phyloP scores from a whole-genome alignment of 495 filamentous ascomycete species.

The Penicillium robsamsonii region DNA sequence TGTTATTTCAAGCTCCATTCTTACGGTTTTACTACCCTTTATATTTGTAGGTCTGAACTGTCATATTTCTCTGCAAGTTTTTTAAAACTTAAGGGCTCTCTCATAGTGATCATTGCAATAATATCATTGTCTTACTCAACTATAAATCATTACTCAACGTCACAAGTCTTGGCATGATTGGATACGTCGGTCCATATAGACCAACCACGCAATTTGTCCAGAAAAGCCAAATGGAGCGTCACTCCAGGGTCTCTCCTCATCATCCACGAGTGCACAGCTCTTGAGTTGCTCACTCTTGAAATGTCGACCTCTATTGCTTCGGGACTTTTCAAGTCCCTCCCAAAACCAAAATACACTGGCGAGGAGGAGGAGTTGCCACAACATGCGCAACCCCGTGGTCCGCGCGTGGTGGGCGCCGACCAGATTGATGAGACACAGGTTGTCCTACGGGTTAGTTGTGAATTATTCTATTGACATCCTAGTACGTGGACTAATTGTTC shows the following conservation, averaged over 20 bases:
- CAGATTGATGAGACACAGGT: conserved; percentile 83
- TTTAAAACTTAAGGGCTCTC: not conserved
- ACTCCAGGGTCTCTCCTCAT: conserved; percentile 11
- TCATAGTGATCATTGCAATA: not conserved
- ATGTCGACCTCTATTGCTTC: conserved; percentile 69
- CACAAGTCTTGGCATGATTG: conserved; percentile 14
- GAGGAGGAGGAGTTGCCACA: conserved; percentile 78
- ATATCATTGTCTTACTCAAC: not conserved
- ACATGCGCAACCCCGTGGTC: conserved; percentile 71
- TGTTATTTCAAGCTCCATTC: conserved; percentile 2
- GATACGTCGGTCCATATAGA: conserved; percentile 13
- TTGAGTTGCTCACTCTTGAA: conserved; percentile 21
- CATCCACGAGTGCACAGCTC: conserved; percentile 20
- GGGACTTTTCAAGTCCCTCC: conserved; percentile 77
- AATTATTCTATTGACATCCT: not conserved
- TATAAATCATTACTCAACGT: not conserved
- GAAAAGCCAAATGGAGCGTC: conserved; percentile 26
- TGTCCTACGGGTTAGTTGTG: conserved; percentile 66
- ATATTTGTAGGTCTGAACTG: not conserved
- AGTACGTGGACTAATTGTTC: conserved; percentile 3
- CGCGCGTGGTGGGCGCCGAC: conserved; percentile 73
- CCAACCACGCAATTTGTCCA: conserved; percentile 22
- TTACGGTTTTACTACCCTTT: not conserved
- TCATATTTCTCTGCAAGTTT: not conserved
- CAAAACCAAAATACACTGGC: conserved; percentile 84